Base-by-base conservation (phyloP, 2,329 filamentous ascomycete genomes). In the Aspergillus sp. region DNA sequence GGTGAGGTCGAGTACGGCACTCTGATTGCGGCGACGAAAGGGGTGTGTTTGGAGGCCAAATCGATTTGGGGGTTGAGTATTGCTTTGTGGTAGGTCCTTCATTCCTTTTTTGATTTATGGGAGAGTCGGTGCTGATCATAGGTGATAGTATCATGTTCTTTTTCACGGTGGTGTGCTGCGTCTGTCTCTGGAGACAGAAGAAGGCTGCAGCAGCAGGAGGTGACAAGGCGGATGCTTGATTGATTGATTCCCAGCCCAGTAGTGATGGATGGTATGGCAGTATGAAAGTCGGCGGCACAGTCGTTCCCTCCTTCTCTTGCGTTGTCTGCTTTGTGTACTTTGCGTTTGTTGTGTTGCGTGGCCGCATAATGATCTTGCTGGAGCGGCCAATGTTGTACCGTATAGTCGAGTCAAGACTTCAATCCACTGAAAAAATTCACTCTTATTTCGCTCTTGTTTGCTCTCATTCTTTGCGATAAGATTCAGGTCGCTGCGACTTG, bases 11-110 rank as follows among this genome's bases (percentile, higher is more conserved):
- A 76, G 17, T 75, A 84, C 54, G 64, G 65, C 13, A 71, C 76
- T 51, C 86, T 82, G 81, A 81, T 83, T 42, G 82, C 81, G n/a
- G 77, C 80, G 8, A 83, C 77, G 11, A 81, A 78, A 66, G 65
- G 81, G 16, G 88, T 88, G 50, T 96, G 92, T 76, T 84, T 86
- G 65, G 85, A 94, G 76, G 85, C 91, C 70, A 95, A 95, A 79
- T 83, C 88, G 14, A 83, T 94, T 59, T 96, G 91, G 92, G 91
- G 90, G 1, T 73, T 96, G 54, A 83, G 84, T 69, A 92, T 96
- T 70, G 85, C 85, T 4, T 80, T 95, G 46, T 90, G 81, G 81
- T 84, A 66, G 66, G 79, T 76, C 20, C 24, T 26, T 10, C 11
- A 35, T 19, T 49, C 16, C 10, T 6, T 40, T 48, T 16, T 19